Evolutionary conservation across 805 yeast genomes (phyloP), one percentile per base, ranked within the genome.

Genomic region (Schwanniomyces polymorphus): DNA sequence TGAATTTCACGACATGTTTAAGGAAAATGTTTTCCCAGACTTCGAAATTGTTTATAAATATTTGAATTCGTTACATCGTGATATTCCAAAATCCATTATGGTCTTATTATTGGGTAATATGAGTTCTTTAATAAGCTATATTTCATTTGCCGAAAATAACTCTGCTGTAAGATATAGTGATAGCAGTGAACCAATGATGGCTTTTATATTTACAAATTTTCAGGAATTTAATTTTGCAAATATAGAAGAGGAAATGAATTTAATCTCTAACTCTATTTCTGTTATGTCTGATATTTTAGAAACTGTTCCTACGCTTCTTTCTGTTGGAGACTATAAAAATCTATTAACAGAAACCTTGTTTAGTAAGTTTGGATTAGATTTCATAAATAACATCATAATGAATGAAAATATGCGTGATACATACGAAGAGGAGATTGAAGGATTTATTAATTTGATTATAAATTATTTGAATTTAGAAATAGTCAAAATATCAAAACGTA

Each of bases 401-500:
- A 53, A 60, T 25, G 60, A 58, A 5, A 74, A 70, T 33, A 53
- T 55, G 29, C 43, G 49, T n/a, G 65, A 66, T 14, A 62, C 57
- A 23, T 62, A 49, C 43, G 42, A 43, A 3, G 79, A 70, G 3
- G 68, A 70, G 34, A 57, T 75, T 41, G 67, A 68, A 12, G 67
- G 66, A 28, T 78, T 80, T 51, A 65, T 79, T 2, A 68, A 74
- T 45, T 56, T 84, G 33, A 56, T 79, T 1, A 69, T 80, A 3
- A 62, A 76, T 1, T 76, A 70, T 45, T 56, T 81, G 21, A 82
- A 79, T 41, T 56, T 65, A n/a, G 80, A 80, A 53, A 62, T 78
- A 9, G 49, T 79, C 0, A 60, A 64, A 34, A 56, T 83, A 7
- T 66, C 81, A 1, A 57, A 70, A 16, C 63, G 67, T 31, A 55